phyloP scores from a whole-genome alignment of 805 yeast genomes.

The Komagataella phaffii region DNA sequence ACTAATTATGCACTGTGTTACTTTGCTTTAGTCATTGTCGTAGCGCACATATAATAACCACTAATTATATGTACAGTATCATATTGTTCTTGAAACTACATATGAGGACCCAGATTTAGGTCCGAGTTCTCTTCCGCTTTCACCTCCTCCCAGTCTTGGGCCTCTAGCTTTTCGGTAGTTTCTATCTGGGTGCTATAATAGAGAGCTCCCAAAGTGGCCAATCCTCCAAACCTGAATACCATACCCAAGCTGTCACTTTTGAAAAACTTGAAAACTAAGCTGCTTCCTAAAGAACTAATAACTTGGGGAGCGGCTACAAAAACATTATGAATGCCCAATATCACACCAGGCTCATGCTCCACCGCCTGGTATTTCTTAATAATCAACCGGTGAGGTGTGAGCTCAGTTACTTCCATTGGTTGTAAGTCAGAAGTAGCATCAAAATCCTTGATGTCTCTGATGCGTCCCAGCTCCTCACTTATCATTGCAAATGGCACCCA shows the following conservation, averaged over 20 bases:
- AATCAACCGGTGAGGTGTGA: constrained; percentile 3
- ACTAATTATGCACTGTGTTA: background rate
- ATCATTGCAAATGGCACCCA: constrained; percentile 59
- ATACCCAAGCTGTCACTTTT: constrained; percentile 35
- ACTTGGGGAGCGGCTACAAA: constrained; percentile 48
- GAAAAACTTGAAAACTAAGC: constrained; percentile 28
- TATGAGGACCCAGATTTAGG: background rate
- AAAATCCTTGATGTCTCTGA: constrained; percentile 29
- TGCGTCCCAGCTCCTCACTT: constrained; percentile 40
- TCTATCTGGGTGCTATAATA: constrained; percentile 27
- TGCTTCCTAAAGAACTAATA: constrained; percentile 32
- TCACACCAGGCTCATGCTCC: constrained; percentile 43
- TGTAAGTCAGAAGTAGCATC: constrained; percentile 1
- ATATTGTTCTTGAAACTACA: background rate
- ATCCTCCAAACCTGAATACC: constrained; percentile 45
- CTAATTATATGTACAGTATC: background rate
- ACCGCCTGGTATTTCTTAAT: constrained; percentile 20
- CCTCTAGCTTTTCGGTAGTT: constrained; percentile 21
- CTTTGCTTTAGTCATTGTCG: background rate
- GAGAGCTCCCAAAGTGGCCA: constrained; percentile 33
- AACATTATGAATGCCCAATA: constrained; percentile 43
- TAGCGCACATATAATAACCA: background rate
- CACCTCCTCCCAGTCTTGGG: constrained; percentile 18
- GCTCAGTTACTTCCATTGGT: background rate
- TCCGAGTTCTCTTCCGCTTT: constrained; percentile 1